Evolutionary conservation across 2,329 filamentous ascomycete genomes (phyloP), one percentile per base, ranked within the genome.

Genomic region (Colletotrichum sp.): DNA sequence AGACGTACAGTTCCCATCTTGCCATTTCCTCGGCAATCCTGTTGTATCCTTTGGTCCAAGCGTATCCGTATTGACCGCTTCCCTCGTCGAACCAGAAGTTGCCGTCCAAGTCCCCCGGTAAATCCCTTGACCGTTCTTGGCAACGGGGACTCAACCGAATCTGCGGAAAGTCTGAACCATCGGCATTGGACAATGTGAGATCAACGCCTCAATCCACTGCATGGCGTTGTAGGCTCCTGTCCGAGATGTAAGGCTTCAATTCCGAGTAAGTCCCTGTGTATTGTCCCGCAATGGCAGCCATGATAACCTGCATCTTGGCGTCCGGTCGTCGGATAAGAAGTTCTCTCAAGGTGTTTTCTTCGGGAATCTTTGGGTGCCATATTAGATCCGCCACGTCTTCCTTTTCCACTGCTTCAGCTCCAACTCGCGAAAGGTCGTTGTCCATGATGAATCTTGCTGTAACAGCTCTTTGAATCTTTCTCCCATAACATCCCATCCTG

Each of bases 241-340:
- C 21, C 36, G 34, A 63, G 61, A 29, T 29, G 16, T 11, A 9
- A 4, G 29, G 63, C 8, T 13, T 27, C n/a, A 66, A 12, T 1
- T 54, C 27, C n/a, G 0, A 27, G 16, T 11, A 13, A n/a, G 13
- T 21, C 12, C 18, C 27, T 18, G 12, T 6, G 18, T 54, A 55
- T n/a, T 84, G 85, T 8, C 82, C 82, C 6, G 80, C 83, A 3
- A 82, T 82, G 5, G 83, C 83, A 76, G 83, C 85, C 1, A 83
- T 81, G 13, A 78, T 82, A 18, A 84, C 80, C 47, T 83, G 80
- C 61, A 84, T 84, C 8, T 73, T 47, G 80, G 83, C 78, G 8
- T 76, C 21, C 3, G 83, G 83, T 74, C 82, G 85, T 5, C 75
- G 74, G 18, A 66, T 38, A 18, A 75, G 80, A 24, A 86, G 70